phyloP scores from a whole-genome alignment of 2,329 filamentous ascomycete genomes.

The Sporothrix dimorphospora region DNA sequence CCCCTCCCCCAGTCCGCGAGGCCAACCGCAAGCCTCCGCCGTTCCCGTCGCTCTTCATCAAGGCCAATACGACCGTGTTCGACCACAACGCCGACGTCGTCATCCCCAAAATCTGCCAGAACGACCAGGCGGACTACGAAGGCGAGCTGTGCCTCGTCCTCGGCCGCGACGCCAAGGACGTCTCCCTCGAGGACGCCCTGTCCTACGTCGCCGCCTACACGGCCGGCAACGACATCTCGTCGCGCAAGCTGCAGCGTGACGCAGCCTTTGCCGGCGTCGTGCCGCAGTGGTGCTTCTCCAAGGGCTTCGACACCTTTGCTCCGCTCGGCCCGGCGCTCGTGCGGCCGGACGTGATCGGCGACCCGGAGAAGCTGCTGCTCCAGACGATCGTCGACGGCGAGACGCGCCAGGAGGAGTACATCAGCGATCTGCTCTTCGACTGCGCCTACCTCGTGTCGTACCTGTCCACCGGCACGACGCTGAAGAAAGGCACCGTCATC shows the following conservation, averaged over 20 bases:
- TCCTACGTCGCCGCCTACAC: slow-evolving; percentile 58
- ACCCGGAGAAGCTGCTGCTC: slow-evolving; percentile 49
- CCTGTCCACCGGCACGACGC: slow-evolving; percentile 48
- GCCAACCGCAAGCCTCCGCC: slow-evolving; percentile 48
- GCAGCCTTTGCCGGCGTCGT: slow-evolving; percentile 53
- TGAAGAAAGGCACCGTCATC: slow-evolving; percentile 49
- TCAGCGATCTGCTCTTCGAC: slow-evolving; percentile 51
- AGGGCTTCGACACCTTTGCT: slow-evolving; percentile 60
- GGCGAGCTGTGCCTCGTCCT: slow-evolving; percentile 44
- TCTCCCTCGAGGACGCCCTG: slow-evolving; percentile 48
- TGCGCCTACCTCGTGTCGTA: slow-evolving; percentile 44
- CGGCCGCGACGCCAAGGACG: slow-evolving; percentile 44
- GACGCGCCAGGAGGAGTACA: slow-evolving; percentile 47
- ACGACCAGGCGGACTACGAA: slow-evolving; percentile 44
- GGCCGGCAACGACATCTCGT: slow-evolving; percentile 58
- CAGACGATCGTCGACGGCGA: slow-evolving; percentile 53
- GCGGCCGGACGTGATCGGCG: slow-evolving; percentile 42
- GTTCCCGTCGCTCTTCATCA: too few species aligned
- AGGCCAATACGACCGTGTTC: too few species aligned
- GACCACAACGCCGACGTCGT: too few species aligned
- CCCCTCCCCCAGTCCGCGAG: too few species aligned
- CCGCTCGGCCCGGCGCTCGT: slow-evolving; percentile 58
- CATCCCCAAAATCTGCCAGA: slow-evolving; percentile 53
- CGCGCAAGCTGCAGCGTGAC: slow-evolving; percentile 53
- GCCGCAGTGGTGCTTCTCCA: slow-evolving; percentile 61